Base-by-base conservation (phyloP, 371 early-diverging fungal genomes). In the Dichotomocladium elegans region DNA sequence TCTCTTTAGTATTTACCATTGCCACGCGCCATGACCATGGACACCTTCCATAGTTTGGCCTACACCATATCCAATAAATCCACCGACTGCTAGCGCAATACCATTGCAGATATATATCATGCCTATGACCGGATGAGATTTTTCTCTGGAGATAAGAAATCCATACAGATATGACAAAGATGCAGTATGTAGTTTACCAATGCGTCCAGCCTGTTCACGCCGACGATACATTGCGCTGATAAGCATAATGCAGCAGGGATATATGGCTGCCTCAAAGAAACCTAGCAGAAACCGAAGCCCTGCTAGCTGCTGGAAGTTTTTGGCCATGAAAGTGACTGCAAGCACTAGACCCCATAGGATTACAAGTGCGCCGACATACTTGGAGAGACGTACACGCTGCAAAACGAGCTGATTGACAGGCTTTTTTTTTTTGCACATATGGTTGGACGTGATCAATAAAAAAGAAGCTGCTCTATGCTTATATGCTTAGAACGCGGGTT, bases 61-160 rank as follows among this genome's bases (percentile, higher is more conserved):
- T 48, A 85, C 66, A 2, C 74, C 81, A 29, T 77, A 72, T 14
- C 82, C 79, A 12, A 79, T 64, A 7, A 79, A 70, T 0, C 80
- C 84, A 45, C 79, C 81, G 24, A 83, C 64, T 12, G 75, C 68
- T 12, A 70, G 66, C 30, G 82, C 70, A 19, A 72, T 24, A n/a
- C 56, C 56, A 22, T 56, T 61, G 41, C 56, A 56, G 6, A 58
- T 55, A 17, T 55, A 55, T 17, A 58, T 48, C n/a, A 56, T 45
- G 41, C 60, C 52, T 12, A 62, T 40, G 11, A n/a, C n/a, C n/a
- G n/a, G n/a, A n/a, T n/a, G n/a, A n/a, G n/a, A n/a, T n/a, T n/a
- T n/a, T n/a, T n/a, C n/a, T n/a, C n/a, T n/a, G n/a, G n/a, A n/a
- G n/a, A n/a, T n/a, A n/a, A n/a, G n/a, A n/a, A n/a, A n/a, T n/a